Evolutionary conservation across 257 asterid species (phyloP), one percentile per base, ranked within the genome.

Genomic region (Rehmannia glutinosa): DNA sequence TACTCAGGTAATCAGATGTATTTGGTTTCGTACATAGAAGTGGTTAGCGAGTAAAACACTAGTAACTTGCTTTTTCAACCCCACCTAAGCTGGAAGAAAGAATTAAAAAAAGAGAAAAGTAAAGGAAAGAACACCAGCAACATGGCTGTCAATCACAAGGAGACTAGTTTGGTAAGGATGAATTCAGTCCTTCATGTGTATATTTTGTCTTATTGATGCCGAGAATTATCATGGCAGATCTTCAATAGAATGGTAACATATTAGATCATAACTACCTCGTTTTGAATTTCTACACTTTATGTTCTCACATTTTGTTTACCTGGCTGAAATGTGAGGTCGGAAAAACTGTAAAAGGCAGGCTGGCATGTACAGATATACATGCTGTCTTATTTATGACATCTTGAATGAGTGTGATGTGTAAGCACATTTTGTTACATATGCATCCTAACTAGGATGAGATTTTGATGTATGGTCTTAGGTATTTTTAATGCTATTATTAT

Each of bases 1-100:
- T 43, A 88, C 97, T 74, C 99, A 91, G 96, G 99, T 94, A 69
- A 66, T 74, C 56, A 45, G 64, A 19, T 56, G 58, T 59, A 17
- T 45, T 60, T 35, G 4, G 30, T 56, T 61, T 28, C 28, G 55
- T 51, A 30, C 11, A 35, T 55, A 6, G 43, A 55, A 52, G 21
- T 42, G 62, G 59, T 25, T 17, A 10, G 42, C 42, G n/a, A 61
- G 38, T 30, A 56, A 51, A 54, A 46, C 47, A 8, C 20, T 19
- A 13, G 39, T 28, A 16, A 35, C 49, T 27, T 36, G 12, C 19
- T 52, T 27, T 35, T 6, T 23, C 47, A 54, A 13, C 35, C 36
- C 6, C 25, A 20, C 11, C 24, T 57, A 25, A 4, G 21, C 25
- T n/a, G n/a, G n/a, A n/a, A n/a, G n/a, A n/a, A n/a, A n/a, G n/a